Percentiles rank a stretch among this genome's conserved stretches.
phyloP scores from a whole-genome alignment of 2,329 filamentous ascomycete species.

The Alternaria ventricosa region DNA sequence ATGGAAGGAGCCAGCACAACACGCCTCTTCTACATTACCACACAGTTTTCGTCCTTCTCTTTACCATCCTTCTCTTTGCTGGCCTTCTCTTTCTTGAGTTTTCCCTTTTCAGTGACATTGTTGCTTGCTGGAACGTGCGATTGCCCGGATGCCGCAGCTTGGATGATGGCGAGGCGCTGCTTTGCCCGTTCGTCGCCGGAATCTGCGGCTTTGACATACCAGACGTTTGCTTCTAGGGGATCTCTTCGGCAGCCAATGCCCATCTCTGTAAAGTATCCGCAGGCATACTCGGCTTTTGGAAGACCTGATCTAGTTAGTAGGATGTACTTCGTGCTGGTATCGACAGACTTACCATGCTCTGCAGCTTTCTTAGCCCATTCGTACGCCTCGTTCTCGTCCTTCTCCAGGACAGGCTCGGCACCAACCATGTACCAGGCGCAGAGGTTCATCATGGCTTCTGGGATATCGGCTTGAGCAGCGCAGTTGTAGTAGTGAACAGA shows the following conservation, averaged over 20 bases:
- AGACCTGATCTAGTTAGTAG: constrained; percentile 58
- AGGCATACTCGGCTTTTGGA: constrained; percentile 82
- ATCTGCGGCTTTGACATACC: constrained; percentile 96
- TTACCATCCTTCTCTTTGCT: constrained; percentile 32
- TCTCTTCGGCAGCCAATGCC: constrained; percentile 94
- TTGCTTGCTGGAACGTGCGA: constrained; percentile 18
- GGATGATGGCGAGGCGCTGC: constrained; percentile 84
- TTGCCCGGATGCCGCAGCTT: constrained; percentile 74
- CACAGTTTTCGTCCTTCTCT: constrained; percentile 50
- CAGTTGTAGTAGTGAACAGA: constrained; percentile 98
- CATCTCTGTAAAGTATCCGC: constrained; percentile 98
- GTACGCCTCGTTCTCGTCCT: constrained; percentile 94
- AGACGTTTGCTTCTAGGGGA: constrained; percentile 95
- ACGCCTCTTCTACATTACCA: constrained; percentile 41
- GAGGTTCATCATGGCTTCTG: constrained; percentile 94
- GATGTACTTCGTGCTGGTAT: neutral
- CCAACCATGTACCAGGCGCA: constrained; percentile 99
- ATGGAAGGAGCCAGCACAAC: neutral
- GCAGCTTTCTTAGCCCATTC: constrained; percentile 93
- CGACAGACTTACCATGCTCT: constrained; percentile 71
- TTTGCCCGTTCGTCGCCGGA: constrained; percentile 89
- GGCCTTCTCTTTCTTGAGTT: constrained; percentile 39
- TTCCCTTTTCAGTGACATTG: constrained; percentile 27
- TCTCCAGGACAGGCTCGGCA: constrained; percentile 87
- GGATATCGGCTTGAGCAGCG: constrained; percentile 82